Percentiles rank a stretch among this genome's conserved stretches.
Evolutionary conservation across 2,329 filamentous ascomycete genomes (phyloP).

Genomic region (Torrubiellomyces zombiae): DNA sequence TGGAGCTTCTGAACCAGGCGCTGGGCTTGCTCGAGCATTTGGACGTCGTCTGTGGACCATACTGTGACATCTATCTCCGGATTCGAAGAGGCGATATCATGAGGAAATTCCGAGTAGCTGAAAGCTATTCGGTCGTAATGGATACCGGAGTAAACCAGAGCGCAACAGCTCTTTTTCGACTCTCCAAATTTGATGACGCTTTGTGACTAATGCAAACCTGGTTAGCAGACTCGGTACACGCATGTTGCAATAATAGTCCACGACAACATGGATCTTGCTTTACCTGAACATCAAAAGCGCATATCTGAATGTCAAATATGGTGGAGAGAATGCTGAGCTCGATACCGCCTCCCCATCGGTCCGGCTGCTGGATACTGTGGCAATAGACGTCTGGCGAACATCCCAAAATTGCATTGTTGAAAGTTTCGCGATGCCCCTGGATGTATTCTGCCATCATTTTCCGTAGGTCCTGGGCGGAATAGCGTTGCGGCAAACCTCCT

Average conservation of each 20-base stretch:
- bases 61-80: constrained; percentile 57
- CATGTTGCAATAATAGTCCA: background rate
- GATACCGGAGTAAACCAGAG: constrained; percentile 80
- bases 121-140: constrained; percentile 86
- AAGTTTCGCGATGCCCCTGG: constrained; percentile 52
- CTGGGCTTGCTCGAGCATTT: constrained; percentile 53
- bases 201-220: constrained; percentile 11
- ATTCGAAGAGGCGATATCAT: constrained; percentile 37
- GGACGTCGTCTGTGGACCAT: constrained; percentile 38
- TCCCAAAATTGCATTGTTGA: constrained; percentile 63
- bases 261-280: background rate
- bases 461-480: constrained; percentile 42
- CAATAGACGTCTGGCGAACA: constrained; percentile 60
- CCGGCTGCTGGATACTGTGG: constrained; percentile 59
- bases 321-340: constrained; percentile 74
- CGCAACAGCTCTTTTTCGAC: constrained; percentile 48
- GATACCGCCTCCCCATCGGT: constrained; percentile 84
- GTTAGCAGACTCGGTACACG: too few relatives aligned
- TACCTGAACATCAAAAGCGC: constrained; percentile 61
- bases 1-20: constrained; percentile 48
- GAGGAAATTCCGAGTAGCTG: constrained; percentile 41
- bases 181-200: constrained; percentile 54
- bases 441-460: constrained; percentile 67
- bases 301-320: constrained; percentile 74
- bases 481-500: constrained; percentile 49